Evolutionary conservation across 768 basidiomycete species (phyloP).

Genomic region (Brasilioporus rufonigricans): DNA sequence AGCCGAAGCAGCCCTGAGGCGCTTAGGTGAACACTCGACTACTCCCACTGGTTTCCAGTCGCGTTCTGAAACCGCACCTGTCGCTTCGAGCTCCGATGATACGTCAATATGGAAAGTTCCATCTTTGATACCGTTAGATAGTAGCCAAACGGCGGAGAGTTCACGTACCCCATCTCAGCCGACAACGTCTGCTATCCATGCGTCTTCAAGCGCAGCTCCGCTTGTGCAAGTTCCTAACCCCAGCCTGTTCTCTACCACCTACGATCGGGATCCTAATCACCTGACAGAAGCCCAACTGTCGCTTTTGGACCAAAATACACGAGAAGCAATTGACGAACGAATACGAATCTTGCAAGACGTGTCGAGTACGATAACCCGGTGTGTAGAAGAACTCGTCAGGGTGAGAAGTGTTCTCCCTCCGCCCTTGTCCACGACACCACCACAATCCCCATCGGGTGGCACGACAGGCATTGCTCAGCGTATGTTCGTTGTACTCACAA

Average conservation of each 20-base stretch:
- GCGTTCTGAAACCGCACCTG: constrained; percentile 4
- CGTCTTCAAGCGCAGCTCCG: constrained; percentile 4
- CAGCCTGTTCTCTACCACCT: constrained; percentile 12
- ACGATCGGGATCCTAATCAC: constrained; percentile 31
- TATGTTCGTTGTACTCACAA: constrained; percentile 8
- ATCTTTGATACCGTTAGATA: constrained; percentile 26
- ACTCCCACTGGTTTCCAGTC: constrained; percentile 11
- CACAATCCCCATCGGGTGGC: constrained; percentile 11
- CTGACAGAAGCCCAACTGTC: constrained; percentile 55
- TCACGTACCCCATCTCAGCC: neutral
- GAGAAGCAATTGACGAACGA: constrained; percentile 84
- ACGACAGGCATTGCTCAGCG: constrained; percentile 7
- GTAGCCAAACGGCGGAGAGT: neutral
- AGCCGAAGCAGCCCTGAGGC: constrained; percentile 58
- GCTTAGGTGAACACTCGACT: constrained; percentile 30
- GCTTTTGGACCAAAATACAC: constrained; percentile 61
- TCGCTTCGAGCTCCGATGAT: constrained; percentile 8
- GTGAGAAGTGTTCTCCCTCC: constrained; percentile 70
- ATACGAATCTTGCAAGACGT: constrained; percentile 77
- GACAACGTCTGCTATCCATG: constrained; percentile 5
- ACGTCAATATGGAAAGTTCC: constrained; percentile 23
- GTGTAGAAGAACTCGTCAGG: constrained; percentile 76
- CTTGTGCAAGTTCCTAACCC: neutral
- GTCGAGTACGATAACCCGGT: constrained; percentile 66
- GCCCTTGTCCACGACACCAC: constrained; percentile 16